phyloP scores from a whole-genome alignment of 2,329 filamentous ascomycete species.

The Alternaria sp. region DNA sequence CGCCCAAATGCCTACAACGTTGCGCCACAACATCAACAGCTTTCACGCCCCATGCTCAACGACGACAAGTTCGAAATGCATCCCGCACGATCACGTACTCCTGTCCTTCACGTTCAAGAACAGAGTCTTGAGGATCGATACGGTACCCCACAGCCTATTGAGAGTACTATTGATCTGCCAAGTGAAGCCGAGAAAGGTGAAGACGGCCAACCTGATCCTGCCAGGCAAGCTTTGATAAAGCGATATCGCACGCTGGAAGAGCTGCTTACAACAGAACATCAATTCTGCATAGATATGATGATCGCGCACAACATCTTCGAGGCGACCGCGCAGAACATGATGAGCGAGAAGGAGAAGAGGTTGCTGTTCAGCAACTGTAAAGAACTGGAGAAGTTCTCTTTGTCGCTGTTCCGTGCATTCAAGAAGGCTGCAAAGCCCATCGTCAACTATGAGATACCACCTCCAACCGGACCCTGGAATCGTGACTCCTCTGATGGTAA shows the following conservation, averaged over 20 bases:
- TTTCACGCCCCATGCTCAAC: conserved; percentile 9
- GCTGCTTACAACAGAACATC: conserved; percentile 88
- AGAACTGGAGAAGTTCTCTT: conserved; percentile 85
- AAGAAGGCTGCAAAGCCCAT: conserved; percentile 81
- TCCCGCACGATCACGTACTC: conserved; percentile 30
- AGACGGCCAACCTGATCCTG: conserved; percentile 29
- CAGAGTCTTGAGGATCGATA: conserved; percentile 25
- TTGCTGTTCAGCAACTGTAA: conserved; percentile 92
- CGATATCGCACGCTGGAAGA: conserved; percentile 88
- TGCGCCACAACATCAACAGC: conserved; percentile 19
- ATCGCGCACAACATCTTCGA: conserved; percentile 98
- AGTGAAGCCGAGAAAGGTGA: conserved; percentile 18
- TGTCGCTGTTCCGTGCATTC: conserved; percentile 77
- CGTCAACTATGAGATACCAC: conserved; percentile 63
- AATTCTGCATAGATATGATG: conserved; percentile 94
- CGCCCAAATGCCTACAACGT: conserved; percentile 15
- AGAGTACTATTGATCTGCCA: conserved; percentile 14
- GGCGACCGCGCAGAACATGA: conserved; percentile 81
- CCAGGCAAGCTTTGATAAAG: conserved; percentile 64
- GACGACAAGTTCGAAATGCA: conserved; percentile 32
- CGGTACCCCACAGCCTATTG: conserved; percentile 24
- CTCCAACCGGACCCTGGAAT: conserved; percentile 32
- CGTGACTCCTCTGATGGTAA: conserved; percentile 29
- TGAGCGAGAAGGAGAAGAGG: conserved; percentile 84
- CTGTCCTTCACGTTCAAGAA: conserved; percentile 26